Evolutionary conservation across 306 rosid species (phyloP).

Genomic region (Mucuna pruriens): DNA sequence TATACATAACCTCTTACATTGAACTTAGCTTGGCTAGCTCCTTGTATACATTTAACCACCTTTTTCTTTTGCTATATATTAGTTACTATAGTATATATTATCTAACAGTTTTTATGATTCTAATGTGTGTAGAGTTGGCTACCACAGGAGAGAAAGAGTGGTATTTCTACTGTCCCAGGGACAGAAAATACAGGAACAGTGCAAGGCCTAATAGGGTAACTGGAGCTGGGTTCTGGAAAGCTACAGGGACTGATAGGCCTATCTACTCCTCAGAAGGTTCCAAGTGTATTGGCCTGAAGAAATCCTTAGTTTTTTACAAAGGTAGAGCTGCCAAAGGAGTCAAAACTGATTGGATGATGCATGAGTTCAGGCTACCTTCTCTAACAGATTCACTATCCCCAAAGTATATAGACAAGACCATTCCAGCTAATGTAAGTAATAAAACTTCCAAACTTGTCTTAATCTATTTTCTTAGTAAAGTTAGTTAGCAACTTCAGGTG

Average conservation of each 20-base stretch:
- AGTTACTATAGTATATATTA: background rate
- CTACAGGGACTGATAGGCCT: conserved; percentile 91
- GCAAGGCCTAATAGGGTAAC: conserved; percentile 95
- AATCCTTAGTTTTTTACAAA: conserved; percentile 87
- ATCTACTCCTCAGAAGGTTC: conserved; percentile 86
- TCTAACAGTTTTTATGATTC: background rate
- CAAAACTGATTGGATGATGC: conserved; percentile 99
- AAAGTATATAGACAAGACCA: conserved; percentile 60
- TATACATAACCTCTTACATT: background rate
- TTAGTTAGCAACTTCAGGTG: background rate
- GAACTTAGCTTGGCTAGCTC: background rate
- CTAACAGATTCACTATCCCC: conserved; percentile 55
- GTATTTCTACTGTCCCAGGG: conserved; percentile 94
- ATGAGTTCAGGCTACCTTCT: conserved; percentile 89
- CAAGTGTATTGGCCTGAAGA: conserved; percentile 89
- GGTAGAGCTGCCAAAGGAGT: conserved; percentile 90
- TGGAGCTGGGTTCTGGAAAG: conserved; percentile 95
- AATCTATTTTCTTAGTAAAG: background rate
- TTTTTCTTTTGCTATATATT: background rate
- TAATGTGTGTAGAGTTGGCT: conserved; percentile 65
- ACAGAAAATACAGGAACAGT: conserved; percentile 92
- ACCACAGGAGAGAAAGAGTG: conserved; percentile 86
- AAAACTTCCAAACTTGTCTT: background rate
- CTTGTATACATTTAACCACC: background rate
- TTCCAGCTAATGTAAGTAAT: conserved; percentile 65